Evolutionary conservation across 2,329 filamentous ascomycete genomes (phyloP), one percentile per base, ranked within the genome.

Genomic region (Fusarium compactum): DNA sequence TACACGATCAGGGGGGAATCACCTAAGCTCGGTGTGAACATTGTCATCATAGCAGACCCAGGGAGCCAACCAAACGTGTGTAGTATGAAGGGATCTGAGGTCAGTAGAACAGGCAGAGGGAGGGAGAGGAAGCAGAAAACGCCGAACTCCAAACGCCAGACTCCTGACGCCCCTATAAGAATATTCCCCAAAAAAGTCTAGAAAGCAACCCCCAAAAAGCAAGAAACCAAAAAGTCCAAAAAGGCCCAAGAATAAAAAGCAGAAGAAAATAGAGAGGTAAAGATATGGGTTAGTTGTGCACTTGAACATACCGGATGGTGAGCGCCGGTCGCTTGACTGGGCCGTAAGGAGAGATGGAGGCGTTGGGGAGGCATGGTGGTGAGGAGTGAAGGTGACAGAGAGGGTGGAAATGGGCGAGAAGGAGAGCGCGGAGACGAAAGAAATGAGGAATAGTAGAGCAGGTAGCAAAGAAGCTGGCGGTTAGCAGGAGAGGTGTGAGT

Each of bases 1-100:
- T 60, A 58, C 69, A 60, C 45, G 45, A 30, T 8, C 51, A 65
- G 15, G 51, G 45, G 50, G 50, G 72, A 69, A 70, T 72, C 69
- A 54, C 71, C 72, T 59, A 46, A 60, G 64, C 63, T 73, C 62
- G 45, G 15, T 43, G 74, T 73, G 74, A 76, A 62, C 62, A 41
- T 72, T 70, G n/a, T 76, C 75, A 71, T 76, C 75, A 76, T 46
- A 43, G 64, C 75, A 70, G 64, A 47, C 47, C 38, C n/a, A 25
- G 16, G 5, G 41, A 34, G 12, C 51, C 34, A 29, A 44, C 32
- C 1, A 5, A 38, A 16, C 16, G 16, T 18, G 29, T 50, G 22
- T 24, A 14, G 44, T 46, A 15, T 2, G 16, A 41, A 38, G 3
- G 6, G 34, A 4, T 30, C 30, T 41, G 9, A 3, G 12, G 20